Conservation (phyloP, 257 asterid genomes). For the Solanum arcanum region DNA sequence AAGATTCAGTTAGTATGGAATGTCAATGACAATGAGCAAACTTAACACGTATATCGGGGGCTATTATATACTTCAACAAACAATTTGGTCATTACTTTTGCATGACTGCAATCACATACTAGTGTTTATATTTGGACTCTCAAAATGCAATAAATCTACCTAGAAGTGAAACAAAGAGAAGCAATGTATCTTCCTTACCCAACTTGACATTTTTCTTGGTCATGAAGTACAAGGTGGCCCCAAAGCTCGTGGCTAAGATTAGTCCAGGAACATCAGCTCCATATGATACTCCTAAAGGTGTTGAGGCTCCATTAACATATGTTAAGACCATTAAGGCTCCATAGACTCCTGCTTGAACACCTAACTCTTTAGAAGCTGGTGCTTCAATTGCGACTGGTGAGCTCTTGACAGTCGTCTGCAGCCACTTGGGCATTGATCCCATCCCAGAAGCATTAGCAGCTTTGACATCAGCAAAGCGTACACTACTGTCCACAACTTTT, state of each 20-base stretch:
- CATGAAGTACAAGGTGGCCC: slow-evolving; percentile 93
- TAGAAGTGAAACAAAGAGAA: not conserved
- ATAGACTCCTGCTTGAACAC: slow-evolving; percentile 94
- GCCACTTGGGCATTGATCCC: slow-evolving; percentile 82
- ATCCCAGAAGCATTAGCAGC: slow-evolving; percentile 45
- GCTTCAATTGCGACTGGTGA: slow-evolving; percentile 57
- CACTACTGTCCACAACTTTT: slow-evolving; percentile 60
- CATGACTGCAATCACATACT: not conserved
- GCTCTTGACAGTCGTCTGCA: slow-evolving; percentile 45
- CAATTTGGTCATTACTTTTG: not conserved
- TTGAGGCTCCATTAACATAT: slow-evolving; percentile 74
- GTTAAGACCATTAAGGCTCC: slow-evolving; percentile 90
- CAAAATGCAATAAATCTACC: not conserved
- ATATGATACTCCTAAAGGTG: slow-evolving; percentile 41
- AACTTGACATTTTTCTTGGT: slow-evolving; percentile 84
- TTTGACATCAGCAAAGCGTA: slow-evolving; percentile 91
- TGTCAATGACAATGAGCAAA: not conserved
- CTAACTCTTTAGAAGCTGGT: slow-evolving; percentile 71
- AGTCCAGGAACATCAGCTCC: slow-evolving; percentile 89
- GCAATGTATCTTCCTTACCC: slow-evolving; percentile 38
- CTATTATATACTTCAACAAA: not conserved
- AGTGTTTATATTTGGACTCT: not conserved
- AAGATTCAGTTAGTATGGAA: not conserved
- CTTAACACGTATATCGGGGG: not conserved
- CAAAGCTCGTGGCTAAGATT: slow-evolving; percentile 83